These are phyloP conservation scores for Cladosporium sphaerospermum DNA, from an alignment of 2,329 filamentous ascomycete species.

Conservation along the genomic window DNA sequence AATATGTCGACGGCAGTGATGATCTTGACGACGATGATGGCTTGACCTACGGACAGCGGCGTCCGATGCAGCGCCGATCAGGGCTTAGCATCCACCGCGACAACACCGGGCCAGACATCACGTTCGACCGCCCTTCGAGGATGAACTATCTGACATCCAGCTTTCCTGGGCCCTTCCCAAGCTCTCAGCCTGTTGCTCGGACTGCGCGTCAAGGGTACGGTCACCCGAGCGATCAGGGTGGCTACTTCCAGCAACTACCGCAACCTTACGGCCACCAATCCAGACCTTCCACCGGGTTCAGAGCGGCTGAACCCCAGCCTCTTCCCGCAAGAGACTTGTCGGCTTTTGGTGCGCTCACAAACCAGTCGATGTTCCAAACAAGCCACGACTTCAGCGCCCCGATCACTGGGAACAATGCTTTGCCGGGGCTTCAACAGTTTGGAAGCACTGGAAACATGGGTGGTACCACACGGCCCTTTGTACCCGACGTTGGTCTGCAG, in stretches of 20 bases:
- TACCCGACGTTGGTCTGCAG: conserved; percentile 1
- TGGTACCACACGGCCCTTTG: neutral
- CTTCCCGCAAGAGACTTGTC: conserved; percentile 3
- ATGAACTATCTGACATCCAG: conserved; percentile 16
- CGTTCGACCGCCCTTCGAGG: conserved; percentile 23
- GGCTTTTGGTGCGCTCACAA: conserved; percentile 9
- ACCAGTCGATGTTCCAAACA: conserved; percentile 1
- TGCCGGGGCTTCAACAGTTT: neutral
- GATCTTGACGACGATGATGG: conserved; percentile 25
- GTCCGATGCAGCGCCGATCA: conserved; percentile 29
- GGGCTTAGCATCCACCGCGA: conserved; percentile 39
- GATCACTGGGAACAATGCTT: neutral
- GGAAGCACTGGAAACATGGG: neutral
- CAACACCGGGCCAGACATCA: conserved; percentile 30
- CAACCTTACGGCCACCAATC: neutral
- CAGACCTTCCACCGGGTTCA: neutral
- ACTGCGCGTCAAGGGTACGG: neutral
- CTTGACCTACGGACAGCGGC: conserved; percentile 26
- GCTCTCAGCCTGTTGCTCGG: neutral
- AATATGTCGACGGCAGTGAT: conserved; percentile 27
- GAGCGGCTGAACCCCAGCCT: neutral
- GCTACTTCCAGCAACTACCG: neutral
- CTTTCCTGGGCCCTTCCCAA: conserved; percentile 9
- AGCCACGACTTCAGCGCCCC: neutral
- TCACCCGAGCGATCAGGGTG: neutral